Base-by-base conservation (phyloP, 352 stramenopile species). In the Phytophthora aleatoria region DNA sequence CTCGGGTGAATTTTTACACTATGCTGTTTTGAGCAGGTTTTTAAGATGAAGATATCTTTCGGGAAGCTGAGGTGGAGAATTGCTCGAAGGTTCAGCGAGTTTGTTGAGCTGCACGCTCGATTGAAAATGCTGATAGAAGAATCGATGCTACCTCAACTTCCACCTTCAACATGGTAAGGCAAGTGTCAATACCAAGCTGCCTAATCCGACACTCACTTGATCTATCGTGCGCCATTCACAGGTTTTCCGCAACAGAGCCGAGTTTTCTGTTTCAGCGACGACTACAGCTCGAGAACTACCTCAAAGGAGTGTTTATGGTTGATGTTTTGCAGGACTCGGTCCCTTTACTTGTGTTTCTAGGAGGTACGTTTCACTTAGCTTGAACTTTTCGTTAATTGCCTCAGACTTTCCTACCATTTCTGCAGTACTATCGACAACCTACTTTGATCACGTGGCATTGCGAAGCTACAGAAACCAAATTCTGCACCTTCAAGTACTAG, bases 401-500 rank as follows among this genome's bases (percentile, higher is more conserved):
- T 31, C 16, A 31, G n/a, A 16, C 5, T 42, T 61, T 20, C 20
- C 13, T 53, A 20, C 38, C 30, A 27, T 26, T 20, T 31, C 11
- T 31, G 9, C 47, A 80, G 69, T 72, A 3, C 49, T 81, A 5
- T 81, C 67, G 5, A 77, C 69, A 26, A 63, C 63, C 8, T 69
- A 67, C 28, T 49, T 77, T 10, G 69, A 79, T 31, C 68, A 76
- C 49, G 50, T 73, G 42, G 67, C 67, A 4, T 42, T 74, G 44
- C 51, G 64, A 38, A 66, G 69, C 13, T 67, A 69, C 13, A 59
- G 68, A 10, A 63, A 66, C 0, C 77, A 89, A 31, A 81, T 91
- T 8, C 57, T 91, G 15, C 82, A 89, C 38, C 71, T 91, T 15
- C 79, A 83, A 31, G 76, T 91, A 11, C 60, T 91, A 1, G 67